phyloP scores from a whole-genome alignment of 1,284 basidiomycete species.

The Trichosporon ovoides region DNA sequence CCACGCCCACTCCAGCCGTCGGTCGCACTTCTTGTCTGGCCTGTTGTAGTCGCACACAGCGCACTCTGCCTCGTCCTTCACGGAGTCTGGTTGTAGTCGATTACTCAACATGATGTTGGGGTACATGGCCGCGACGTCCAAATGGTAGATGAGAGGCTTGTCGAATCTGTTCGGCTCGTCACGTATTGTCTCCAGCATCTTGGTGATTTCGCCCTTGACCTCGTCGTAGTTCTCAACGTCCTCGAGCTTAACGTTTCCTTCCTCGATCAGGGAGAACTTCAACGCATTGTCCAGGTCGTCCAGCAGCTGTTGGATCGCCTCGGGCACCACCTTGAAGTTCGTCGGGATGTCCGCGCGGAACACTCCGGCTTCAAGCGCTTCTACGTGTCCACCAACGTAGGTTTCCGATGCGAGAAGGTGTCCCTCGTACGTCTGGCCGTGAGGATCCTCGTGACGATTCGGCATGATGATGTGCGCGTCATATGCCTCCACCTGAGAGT shows the following conservation, averaged over 20 bases:
- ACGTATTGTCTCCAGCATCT: constrained; percentile 79
- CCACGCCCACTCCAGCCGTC: constrained; percentile 97
- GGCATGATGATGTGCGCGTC: constrained; percentile 93
- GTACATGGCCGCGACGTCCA: constrained; percentile 99
- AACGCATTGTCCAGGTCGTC: constrained; percentile 89
- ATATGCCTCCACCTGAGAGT: constrained; percentile 82
- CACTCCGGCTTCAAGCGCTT: constrained; percentile 96
- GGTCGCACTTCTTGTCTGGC: constrained; percentile 90
- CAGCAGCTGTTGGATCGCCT: constrained; percentile 89
- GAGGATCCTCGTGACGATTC: constrained; percentile 88
- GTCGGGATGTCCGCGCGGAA: constrained; percentile 94
- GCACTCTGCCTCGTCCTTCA: constrained; percentile 93
- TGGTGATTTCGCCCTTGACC: constrained; percentile 73
- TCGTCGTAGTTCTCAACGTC: constrained; percentile 93
- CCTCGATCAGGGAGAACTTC: constrained; percentile 81
- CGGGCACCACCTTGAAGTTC: constrained; percentile 90
- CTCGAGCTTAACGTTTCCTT: constrained; percentile 74
- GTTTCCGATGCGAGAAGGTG: constrained; percentile 97
- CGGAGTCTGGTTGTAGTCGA: constrained; percentile 94
- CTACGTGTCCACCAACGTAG: constrained; percentile 98
- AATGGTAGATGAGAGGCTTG: constrained; percentile 93
- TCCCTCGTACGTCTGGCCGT: constrained; percentile 90
- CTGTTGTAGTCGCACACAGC: constrained; percentile 98
- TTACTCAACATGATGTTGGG: constrained; percentile 99
- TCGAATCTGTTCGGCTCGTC: constrained; percentile 88